Evolutionary conservation across 345 rosid species (phyloP).

Genomic region (rapeseed (Brassica napus)): DNA sequence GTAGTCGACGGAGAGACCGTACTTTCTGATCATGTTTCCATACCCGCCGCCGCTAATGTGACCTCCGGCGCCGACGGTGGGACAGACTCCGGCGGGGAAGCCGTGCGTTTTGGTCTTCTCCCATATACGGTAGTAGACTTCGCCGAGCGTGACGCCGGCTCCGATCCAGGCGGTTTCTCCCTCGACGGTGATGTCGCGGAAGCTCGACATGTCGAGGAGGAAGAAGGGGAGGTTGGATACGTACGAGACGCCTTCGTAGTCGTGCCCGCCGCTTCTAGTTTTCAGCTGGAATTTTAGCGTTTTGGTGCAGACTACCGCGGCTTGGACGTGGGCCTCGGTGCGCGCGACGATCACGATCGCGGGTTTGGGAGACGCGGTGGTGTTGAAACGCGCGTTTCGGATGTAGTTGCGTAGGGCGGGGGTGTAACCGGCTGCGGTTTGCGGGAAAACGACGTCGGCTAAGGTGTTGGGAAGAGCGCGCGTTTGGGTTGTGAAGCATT

Average conservation of each 20-base stretch:
- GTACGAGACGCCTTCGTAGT: not conserved
- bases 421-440: conserved; percentile 32
- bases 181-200: not conserved
- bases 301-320: not conserved
- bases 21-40: not conserved
- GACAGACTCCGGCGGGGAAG: not conserved
- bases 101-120: not conserved
- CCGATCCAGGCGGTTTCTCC: not conserved
- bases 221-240: not conserved
- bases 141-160: not conserved
- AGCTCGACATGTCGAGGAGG: not conserved
- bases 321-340: not conserved
- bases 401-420: conserved; percentile 36
- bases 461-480: conserved; percentile 24
- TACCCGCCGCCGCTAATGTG: not conserved
- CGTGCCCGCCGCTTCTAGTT: not conserved
- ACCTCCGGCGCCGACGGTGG: not conserved
- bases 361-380: conserved; percentile 48
- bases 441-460: conserved; percentile 43
- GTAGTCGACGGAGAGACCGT: not conserved
- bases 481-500: conserved; percentile 47
- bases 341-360: conserved; percentile 30
- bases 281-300: not conserved
- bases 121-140: not conserved
- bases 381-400: conserved; percentile 49